A percentile compares a stretch with the other conserved stretches of the same genome.
Evolutionary conservation across 768 basidiomycete species (phyloP).

Genomic region (Leccinum uliginosum): DNA sequence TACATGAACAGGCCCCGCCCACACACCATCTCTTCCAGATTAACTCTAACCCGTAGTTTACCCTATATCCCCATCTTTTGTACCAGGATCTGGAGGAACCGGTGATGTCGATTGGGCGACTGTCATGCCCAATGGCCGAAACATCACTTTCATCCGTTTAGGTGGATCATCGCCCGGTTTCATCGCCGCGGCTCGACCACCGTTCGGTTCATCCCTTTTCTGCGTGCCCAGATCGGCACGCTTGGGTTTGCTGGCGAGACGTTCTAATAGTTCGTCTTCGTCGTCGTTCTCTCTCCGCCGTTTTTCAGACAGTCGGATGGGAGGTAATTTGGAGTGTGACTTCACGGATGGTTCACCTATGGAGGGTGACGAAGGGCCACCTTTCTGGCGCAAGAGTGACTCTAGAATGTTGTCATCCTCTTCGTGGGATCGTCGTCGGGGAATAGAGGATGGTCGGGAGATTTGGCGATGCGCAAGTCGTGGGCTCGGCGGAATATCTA

Average conservation of each 20-base stretch:
- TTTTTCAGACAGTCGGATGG: slow-evolving; percentile 62
- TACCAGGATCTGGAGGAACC: slow-evolving; percentile 56
- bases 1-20: background rate
- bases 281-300: slow-evolving; percentile 69
- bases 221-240: slow-evolving; percentile 46
- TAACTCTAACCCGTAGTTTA: slow-evolving; percentile 29
- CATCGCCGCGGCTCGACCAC: slow-evolving; percentile 19
- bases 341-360: slow-evolving; percentile 25
- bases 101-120: slow-evolving; percentile 34
- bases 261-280: slow-evolving; percentile 60
- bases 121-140: slow-evolving; percentile 38
- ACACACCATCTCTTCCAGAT: slow-evolving; percentile 35
- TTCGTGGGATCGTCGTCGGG: slow-evolving; percentile 39
- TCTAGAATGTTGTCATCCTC: slow-evolving; percentile 58
- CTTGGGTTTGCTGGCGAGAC: slow-evolving; percentile 55
- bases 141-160: slow-evolving; percentile 74
- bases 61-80: slow-evolving; percentile 74
- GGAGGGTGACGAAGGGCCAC: slow-evolving; percentile 37
- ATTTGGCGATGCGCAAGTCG: slow-evolving; percentile 37
- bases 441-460: slow-evolving; percentile 38
- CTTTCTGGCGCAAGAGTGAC: slow-evolving; percentile 40
- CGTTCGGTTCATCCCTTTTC: slow-evolving; percentile 34
- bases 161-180: slow-evolving; percentile 41
- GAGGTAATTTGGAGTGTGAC: slow-evolving; percentile 32
- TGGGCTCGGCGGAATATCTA: slow-evolving; percentile 35